Evolutionary conservation across 1,139 yeast species (phyloP).

Genomic region (Yamadazyma aaseri): DNA sequence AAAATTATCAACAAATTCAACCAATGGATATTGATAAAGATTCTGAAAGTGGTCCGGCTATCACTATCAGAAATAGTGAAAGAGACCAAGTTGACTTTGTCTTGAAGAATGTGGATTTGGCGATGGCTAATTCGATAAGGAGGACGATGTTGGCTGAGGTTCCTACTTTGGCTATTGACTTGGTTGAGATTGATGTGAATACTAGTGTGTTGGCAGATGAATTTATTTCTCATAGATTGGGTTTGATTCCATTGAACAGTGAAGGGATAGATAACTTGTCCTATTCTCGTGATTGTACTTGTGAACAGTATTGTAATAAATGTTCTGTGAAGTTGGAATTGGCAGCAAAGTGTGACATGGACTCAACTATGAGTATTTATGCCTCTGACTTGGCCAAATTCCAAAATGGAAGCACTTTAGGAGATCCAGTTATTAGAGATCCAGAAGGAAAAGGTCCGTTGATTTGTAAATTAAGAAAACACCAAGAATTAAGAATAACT

Average conservation of each 20-base stretch:
- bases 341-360: conserved; percentile 86
- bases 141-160: conserved; percentile 94
- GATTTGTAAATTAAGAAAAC: conserved; percentile 86
- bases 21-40: conserved; percentile 41
- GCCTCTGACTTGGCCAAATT: conserved; percentile 74
- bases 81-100: conserved; percentile 89
- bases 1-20: conserved; percentile 1
- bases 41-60: conserved; percentile 58
- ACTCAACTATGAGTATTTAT: conserved; percentile 85
- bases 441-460: conserved; percentile 77
- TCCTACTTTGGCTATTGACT: conserved; percentile 92
- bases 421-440: conserved; percentile 84
- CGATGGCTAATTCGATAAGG: conserved; percentile 90
- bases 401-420: conserved; percentile 53
- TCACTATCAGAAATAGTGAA: conserved; percentile 84
- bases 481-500: conserved; percentile 83
- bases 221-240: conserved; percentile 89
- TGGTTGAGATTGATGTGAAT: conserved; percentile 90
- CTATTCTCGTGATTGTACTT: conserved; percentile 92
- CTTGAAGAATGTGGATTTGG: conserved; percentile 79
- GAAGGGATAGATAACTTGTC: conserved; percentile 76
- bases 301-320: conserved; percentile 95
- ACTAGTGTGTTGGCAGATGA: conserved; percentile 97
- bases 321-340: conserved; percentile 87
- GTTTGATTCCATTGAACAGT: conserved; percentile 84